A percentile compares a stretch with the other conserved stretches of the same genome.
phyloP scores from a whole-genome alignment of 2,329 filamentous ascomycete genomes.

The Purpureocillium takamizusanense region DNA sequence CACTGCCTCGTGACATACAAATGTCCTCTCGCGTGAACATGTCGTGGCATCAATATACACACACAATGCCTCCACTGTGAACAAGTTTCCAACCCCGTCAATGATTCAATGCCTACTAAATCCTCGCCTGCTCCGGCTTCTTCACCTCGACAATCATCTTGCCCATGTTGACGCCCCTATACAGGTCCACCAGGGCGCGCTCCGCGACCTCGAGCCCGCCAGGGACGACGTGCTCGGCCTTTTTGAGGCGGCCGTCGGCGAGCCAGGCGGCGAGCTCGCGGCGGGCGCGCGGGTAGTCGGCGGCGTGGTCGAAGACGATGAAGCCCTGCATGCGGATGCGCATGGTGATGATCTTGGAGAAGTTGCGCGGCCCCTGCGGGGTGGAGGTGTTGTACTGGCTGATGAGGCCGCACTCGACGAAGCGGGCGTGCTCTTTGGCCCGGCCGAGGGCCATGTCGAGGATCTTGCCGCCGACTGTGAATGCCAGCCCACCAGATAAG shows the following conservation, averaged over 20 bases:
- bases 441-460: constrained; percentile 55
- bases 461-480: constrained; percentile 57
- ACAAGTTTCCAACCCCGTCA: no score
- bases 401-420: constrained; percentile 65
- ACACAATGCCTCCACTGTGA: no score
- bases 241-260: constrained; percentile 62
- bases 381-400: constrained; percentile 56
- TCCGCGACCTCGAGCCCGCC: constrained; percentile 60
- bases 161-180: constrained; percentile 62
- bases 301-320: constrained; percentile 59
- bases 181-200: constrained; percentile 53
- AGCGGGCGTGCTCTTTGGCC: constrained; percentile 54
- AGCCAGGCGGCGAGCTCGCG: constrained; percentile 58
- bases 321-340: constrained; percentile 60
- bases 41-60: no score
- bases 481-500: background rate
- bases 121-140: constrained; percentile 18
- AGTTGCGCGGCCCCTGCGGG: constrained; percentile 47
- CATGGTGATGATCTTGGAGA: constrained; percentile 42
- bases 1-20: no score
- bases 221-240: constrained; percentile 60
- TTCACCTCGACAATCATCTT: constrained; percentile 51
- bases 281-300: constrained; percentile 48
- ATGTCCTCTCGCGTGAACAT: no score
- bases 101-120: constrained; percentile 10